Base-by-base conservation (phyloP, 805 yeast genomes). In the Myxozyma mucilagina region DNA sequence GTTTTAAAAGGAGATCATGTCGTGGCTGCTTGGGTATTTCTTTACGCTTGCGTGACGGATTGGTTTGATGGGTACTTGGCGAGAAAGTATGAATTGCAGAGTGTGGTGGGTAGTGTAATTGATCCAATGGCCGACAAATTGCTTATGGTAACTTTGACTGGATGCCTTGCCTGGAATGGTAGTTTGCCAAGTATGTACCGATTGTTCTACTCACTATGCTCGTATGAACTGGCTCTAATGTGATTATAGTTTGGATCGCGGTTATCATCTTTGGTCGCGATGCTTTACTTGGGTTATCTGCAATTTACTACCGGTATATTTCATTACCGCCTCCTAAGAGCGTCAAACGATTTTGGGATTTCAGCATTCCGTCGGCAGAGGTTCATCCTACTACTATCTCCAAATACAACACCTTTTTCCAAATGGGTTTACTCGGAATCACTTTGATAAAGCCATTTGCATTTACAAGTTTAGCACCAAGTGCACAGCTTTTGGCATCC, bases 51-150 rank as follows among this genome's bases (percentile, higher is more conserved):
- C 65, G 72, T 91, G 3, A 93, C 99, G 0, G 99, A 94, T 73
- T 87, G 89, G 65, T 75, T 92, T 24, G 99, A 94, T 73, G 99
- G 99, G 0, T 89, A 75, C 70, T 84, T 96, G 64, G 99, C 99
- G 4, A 79, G 99, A 57, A 82, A 75, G 61, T 93, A 74, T 77
- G 85, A 90, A 58, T 78, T 87, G 80, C 82, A 84, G 69, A 85
- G 97, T 0, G 86, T 89, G 1, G 82, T 91, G 6, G 99, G 99
- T 0, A 87, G 97, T 0, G 86, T 94, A 14, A 78, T 96, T 38
- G 99, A 94, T 70, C 99, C 99, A 0, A 80, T 90, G 76, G 99
- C 99, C 0, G 99, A 94, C 72, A 94, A 94, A 72, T 78, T 88
- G 14, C 78, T 94, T 50, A 91, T 94, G 97, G 81, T 93, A 20